phyloP scores from a whole-genome alignment of 225 moss, liverwort and hornwort genomes.

The Neckera pumila region DNA sequence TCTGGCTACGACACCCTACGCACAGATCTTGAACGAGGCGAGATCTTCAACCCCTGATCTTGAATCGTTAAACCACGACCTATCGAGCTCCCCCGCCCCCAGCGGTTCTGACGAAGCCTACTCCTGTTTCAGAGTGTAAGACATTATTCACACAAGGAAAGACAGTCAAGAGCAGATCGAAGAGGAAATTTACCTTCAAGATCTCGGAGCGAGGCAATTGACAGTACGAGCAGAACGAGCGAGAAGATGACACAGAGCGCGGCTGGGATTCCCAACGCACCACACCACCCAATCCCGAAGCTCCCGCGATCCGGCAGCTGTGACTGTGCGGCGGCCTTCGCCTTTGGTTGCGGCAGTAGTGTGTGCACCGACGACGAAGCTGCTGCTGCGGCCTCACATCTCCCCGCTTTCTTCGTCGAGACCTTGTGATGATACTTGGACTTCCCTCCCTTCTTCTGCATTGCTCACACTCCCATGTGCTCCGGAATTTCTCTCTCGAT shows the following conservation, averaged over 20 bases:
- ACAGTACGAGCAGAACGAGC: neutral
- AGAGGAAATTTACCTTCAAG: slow-evolving; percentile 8
- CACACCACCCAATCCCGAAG: neutral
- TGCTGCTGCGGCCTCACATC: neutral
- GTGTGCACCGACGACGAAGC: neutral
- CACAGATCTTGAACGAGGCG: neutral
- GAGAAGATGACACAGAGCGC: neutral
- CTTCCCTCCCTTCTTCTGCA: slow-evolving; percentile 51
- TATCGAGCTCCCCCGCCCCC: neutral
- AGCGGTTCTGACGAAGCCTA: neutral
- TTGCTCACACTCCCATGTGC: slow-evolving; percentile 42
- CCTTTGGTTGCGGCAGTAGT: neutral
- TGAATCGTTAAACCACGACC: neutral
- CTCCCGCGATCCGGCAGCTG: neutral
- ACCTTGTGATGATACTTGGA: slow-evolving; percentile 22
- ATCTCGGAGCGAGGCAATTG: slow-evolving; percentile 11
- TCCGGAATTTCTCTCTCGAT: neutral
- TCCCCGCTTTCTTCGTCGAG: neutral
- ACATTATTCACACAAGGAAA: neutral
- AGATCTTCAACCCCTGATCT: neutral
- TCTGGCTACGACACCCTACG: neutral
- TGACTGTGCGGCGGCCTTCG: neutral
- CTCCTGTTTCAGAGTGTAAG: neutral
- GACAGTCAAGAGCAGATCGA: neutral
- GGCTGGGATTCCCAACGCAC: neutral